Percentiles rank a stretch among this genome's conserved stretches.
Evolutionary conservation across 768 basidiomycete species (phyloP).

Genomic region (Collybiopsis luxurians): DNA sequence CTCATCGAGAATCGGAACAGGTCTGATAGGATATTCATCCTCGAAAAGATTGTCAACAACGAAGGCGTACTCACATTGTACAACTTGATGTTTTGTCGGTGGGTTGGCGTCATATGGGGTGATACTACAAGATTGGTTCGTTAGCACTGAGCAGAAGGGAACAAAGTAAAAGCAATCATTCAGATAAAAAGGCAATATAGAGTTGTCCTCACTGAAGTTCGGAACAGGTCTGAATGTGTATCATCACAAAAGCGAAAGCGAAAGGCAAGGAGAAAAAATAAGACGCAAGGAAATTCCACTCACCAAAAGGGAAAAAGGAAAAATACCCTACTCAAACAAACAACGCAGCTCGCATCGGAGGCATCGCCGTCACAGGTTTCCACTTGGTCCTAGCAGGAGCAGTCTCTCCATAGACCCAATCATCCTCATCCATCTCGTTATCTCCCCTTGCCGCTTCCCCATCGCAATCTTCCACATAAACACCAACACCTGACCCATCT

Average conservation of each 20-base stretch:
- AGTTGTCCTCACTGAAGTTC: constrained; percentile 58
- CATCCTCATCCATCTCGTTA: constrained; percentile 40
- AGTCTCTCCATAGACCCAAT: constrained; percentile 66
- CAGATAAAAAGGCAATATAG: constrained; percentile 63
- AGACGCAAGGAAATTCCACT: constrained; percentile 12
- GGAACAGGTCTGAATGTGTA: constrained; percentile 75
- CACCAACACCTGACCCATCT: constrained; percentile 64
- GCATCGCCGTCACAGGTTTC: constrained; percentile 56
- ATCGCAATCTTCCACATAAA: constrained; percentile 78
- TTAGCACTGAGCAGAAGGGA: constrained; percentile 4
- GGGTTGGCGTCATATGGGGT: not conserved
- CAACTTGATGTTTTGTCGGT: constrained; percentile 7
- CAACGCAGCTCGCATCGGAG: constrained; percentile 39
- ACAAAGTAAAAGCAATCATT: constrained; percentile 18
- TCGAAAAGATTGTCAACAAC: not conserved
- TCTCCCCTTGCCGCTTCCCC: constrained; percentile 32
- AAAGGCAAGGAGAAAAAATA: constrained; percentile 3
- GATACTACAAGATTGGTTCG: not conserved
- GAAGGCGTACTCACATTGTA: constrained; percentile 32
- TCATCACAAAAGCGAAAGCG: constrained; percentile 51
- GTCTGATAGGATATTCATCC: constrained; percentile 60
- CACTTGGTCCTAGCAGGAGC: constrained; percentile 51
- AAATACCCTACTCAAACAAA: constrained; percentile 17
- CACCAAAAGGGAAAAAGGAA: constrained; percentile 14
- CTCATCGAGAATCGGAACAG: constrained; percentile 63